Base-by-base conservation (phyloP, 805 yeast species). In the Jamesozyma gamospora region DNA sequence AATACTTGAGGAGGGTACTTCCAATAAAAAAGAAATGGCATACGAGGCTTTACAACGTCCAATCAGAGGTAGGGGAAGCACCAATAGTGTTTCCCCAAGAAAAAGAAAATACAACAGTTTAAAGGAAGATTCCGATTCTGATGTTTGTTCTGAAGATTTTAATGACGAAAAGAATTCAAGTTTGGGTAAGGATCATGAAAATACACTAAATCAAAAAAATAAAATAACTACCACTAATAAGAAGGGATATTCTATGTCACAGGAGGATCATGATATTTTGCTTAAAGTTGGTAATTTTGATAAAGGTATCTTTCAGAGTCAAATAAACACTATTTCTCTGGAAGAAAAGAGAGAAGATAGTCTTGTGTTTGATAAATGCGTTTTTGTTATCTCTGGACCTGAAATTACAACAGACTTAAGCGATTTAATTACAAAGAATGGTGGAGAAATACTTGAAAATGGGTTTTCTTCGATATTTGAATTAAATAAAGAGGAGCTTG, bases 361-460 rank as follows among this genome's bases (percentile, higher is more conserved):
- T 8, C 24, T 21, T 21, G 24, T 21, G 8, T 67, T 68, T 40
- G 42, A 48, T 7, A 52, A 55, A 1, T 69, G 73, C 35, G 15
- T 67, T 0, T 70, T 70, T 42, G 61, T 64, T 9, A 43, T 69
- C 13, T 66, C 72, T 3, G 64, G 63, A 13, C 33, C 32, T n/a
- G 54, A 56, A 16, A 47, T 64, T 21, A 60, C 65, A 32, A 49
- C 49, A 11, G 53, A 62, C 14, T 41, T 74, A 13, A 50, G 54
- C 4, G 41, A 51, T 1, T 39, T 64, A 17, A 71, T 76, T 7
- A 54, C 51, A 34, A 29, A 46, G 0, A 63, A 72, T 40, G 79
- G 80, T 1, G 77, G 76, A 0, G 44, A 45, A 1, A 52, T 69
- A 15, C 34, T 66, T 1, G 62, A 60, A 1, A 52, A 52, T 29